Evolutionary conservation across 1,284 basidiomycete genomes (phyloP), one percentile per base, ranked within the genome.

Genomic region (Caloboletus firmus): DNA sequence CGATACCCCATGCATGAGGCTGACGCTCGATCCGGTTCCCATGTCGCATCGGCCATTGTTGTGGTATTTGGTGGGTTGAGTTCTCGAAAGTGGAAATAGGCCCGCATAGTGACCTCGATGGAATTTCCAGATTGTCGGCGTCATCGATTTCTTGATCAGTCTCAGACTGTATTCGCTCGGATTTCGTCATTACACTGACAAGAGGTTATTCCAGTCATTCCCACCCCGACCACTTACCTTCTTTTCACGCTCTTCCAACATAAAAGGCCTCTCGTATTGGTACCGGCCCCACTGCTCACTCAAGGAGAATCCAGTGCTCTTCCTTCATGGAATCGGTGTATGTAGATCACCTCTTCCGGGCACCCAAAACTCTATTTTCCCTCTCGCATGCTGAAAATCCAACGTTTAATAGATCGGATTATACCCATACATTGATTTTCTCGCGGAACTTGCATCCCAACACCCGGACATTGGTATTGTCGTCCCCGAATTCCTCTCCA

Each of bases 291-390:
- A 85, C 56, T 72, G 68, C 30, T 79, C 79, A 1, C 52, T 53
- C 11, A 73, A 72, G 4, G 79, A 78, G 57, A 70, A 72, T 11
- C 82, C 84, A 0, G 69, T 87, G 12, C 63, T 87, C 11, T 85
- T 87, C 61, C 63, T 87, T 0, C 85, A 87, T 55, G 85, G 84
- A 12, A 81, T 87, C 24, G 85, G 85, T 6, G 82, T 85, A 69
- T 15, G 80, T 52, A 37, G 18, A 47, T 46, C 7, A 12, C 10
- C 6, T 36, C 6, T 18, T 17, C 5, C 5, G 12, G 8, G 8
- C 4, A 35, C 5, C 12, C 30, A 36, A 47, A 4, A 17, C 11
- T 8, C 12, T 24, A 13, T 30, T 6, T 24, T 15, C 6, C 13
- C 1, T 30, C 34, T 32, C 17, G 10, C 26, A 24, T 40, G 28